These are phyloP conservation scores for Aspergillus puulaauensis DNA, from an alignment of 2,329 filamentous ascomycete species.

Conservation along the genomic window DNA sequence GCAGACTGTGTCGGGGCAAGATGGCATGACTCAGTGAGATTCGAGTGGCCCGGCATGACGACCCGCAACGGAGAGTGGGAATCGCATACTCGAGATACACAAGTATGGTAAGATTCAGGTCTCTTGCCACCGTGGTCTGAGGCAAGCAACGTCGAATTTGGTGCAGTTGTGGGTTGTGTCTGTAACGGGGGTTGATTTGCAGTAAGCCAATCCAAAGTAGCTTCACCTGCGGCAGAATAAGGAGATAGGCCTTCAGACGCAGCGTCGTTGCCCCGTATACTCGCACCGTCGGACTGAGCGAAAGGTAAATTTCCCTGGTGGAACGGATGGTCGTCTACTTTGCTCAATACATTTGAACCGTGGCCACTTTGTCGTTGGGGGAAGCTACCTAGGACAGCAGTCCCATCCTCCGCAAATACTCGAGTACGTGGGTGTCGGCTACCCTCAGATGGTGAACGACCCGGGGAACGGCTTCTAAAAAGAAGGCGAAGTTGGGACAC, in stretches of 20 bases:
- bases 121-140: background rate
- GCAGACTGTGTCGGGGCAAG: constrained; percentile 12
- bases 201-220: background rate
- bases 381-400: constrained; percentile 41
- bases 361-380: constrained; percentile 42
- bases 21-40: constrained; percentile 1
- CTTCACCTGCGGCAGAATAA: background rate
- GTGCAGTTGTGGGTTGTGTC: background rate
- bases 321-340: constrained; percentile 36
- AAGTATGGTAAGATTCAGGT: constrained; percentile 12
- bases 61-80: background rate
- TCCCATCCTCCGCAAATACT: constrained; percentile 42
- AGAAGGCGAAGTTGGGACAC: constrained; percentile 27
- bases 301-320: constrained; percentile 28
- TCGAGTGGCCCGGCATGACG: background rate
- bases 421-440: constrained; percentile 25
- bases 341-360: constrained; percentile 32
- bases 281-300: constrained; percentile 15
- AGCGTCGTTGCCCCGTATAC: background rate
- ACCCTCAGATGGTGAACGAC: constrained; percentile 5
- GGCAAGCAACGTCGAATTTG: background rate
- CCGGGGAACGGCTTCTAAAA: constrained; percentile 25
- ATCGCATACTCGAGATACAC: constrained; percentile 5
- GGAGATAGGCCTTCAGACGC: background rate
- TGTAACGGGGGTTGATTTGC: background rate